Base-by-base conservation (phyloP, 371 early-diverging fungal genomes). In the Lichtheimia ornata region DNA sequence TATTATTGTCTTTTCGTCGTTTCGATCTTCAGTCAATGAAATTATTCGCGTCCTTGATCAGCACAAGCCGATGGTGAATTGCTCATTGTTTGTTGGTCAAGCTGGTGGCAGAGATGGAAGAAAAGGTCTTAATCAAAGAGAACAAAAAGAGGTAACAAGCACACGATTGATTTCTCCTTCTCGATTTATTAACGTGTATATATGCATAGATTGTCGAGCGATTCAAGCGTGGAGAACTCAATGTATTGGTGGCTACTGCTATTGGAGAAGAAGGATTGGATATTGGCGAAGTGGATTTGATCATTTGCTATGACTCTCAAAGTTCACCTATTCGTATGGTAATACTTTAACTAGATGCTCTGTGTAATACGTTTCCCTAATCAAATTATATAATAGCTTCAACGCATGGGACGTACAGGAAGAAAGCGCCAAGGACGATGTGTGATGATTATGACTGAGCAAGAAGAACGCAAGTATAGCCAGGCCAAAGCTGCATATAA, bases 251-350 rank as follows among this genome's bases (percentile, higher is more conserved):
- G 0, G 87, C 94, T 3, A 96, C 98, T 0, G 92, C 88, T 18
- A 95, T 97, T 56, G 98, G 97, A 47, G 98, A 97, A 77, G 98
- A 97, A 79, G 98, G 98, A 1, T 74, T 97, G 24, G 98, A 97
- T 71, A 97, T 97, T 76, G 98, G 97, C 58, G 96, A 97, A 60
- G 92, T 97, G 2, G 97, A 97, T 66, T 73, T 97, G 30, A 97
- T 97, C 64, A 69, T 97, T 7, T 95, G 95, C 73, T 97, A 86
- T 65, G 97, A 97, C 64, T 81, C 91, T 3, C 94, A 94, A 58
- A 81, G 81, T 30, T 91, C 92, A 3, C 92, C 94, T 2, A 88
- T 91, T 61, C 87, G 93, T 45, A 89, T 94, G 93, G 85, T 82
- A 81, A 57, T 35, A 15, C 14, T 17, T 18, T 14, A 13, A 6